phyloP scores from a whole-genome alignment of 2,329 filamentous ascomycete genomes.

The Eurotiales sp. region DNA sequence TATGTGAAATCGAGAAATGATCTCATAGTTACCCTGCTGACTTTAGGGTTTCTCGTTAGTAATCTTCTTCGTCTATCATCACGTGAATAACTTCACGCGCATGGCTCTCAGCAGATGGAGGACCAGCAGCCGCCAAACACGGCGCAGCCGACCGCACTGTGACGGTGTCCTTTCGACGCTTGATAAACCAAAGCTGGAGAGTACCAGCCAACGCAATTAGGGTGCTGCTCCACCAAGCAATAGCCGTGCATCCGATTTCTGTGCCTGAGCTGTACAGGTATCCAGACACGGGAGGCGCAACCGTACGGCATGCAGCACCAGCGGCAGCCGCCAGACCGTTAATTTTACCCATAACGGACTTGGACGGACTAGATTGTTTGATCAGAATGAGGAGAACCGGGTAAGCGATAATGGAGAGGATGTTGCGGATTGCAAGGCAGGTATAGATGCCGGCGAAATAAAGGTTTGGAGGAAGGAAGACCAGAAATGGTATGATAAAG shows the following conservation, averaged over 20 bases:
- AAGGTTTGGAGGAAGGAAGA: conserved; percentile 52
- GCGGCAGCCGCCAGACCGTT: conserved; percentile 69
- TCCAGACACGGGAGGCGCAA: conserved; percentile 66
- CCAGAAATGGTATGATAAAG: conserved; percentile 65
- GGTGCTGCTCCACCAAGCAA: conserved; percentile 61
- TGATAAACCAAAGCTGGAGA: conserved; percentile 55
- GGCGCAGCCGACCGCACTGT: conserved; percentile 34
- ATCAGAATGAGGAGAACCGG: conserved; percentile 67
- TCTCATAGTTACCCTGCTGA: too few relatives aligned
- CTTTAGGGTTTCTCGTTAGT: too few relatives aligned
- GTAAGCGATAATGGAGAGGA: conserved; percentile 65
- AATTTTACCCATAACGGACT: conserved; percentile 63
- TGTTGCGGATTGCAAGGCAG: conserved; percentile 62
- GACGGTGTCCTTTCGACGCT: conserved; percentile 44
- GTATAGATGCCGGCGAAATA: conserved; percentile 62
- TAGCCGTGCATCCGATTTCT: conserved; percentile 54
- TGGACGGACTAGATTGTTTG: conserved; percentile 65
- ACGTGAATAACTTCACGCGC: conserved; percentile 14
- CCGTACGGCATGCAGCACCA: conserved; percentile 66
- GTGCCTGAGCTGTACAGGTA: conserved; percentile 62
- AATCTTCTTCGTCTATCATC: conserved; percentile 1
- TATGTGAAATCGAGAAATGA: too few relatives aligned
- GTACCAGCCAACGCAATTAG: conserved; percentile 55
- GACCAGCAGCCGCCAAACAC: conserved; percentile 22
- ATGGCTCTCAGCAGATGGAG: conserved; percentile 13